A percentile compares a stretch with the other conserved stretches of the same genome.
phyloP scores from a whole-genome alignment of 371 early-diverging fungal species.

The Circinella umbellata region DNA sequence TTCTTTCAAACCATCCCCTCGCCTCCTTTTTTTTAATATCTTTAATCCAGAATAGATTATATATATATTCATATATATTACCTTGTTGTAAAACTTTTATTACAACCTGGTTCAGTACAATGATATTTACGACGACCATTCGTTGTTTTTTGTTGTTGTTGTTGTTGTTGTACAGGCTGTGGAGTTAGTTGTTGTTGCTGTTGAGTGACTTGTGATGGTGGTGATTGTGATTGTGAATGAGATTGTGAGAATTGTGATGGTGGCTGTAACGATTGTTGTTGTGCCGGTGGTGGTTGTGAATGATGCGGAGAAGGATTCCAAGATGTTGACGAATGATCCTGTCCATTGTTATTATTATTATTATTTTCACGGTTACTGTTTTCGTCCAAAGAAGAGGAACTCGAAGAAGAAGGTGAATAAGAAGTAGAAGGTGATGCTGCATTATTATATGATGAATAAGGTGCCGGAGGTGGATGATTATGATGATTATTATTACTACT shows the following conservation, averaged over 20 bases:
- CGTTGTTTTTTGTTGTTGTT: slow-evolving; percentile 17
- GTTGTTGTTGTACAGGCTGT: slow-evolving; percentile 10
- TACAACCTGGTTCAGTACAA: slow-evolving; percentile 49
- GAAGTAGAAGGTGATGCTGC: slow-evolving; percentile 1
- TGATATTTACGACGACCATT: slow-evolving; percentile 43
- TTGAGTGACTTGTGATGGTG: neutral
- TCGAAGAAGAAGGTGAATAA: slow-evolving; percentile 17
- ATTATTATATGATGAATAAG: slow-evolving; percentile 8
- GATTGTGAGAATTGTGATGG: neutral
- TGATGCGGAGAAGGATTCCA: neutral
- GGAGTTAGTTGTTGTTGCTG: neutral
- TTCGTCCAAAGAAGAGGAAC: slow-evolving; percentile 16
- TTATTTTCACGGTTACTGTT: neutral
- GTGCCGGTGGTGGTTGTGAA: slow-evolving; percentile 8
- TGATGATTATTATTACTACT: neutral
- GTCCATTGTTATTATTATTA: neutral
- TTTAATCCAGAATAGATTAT: neutral
- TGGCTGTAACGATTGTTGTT: no score
- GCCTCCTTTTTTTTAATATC: no score
- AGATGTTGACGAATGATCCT: neutral
- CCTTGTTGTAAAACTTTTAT: slow-evolving; percentile 59
- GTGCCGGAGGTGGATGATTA: neutral
- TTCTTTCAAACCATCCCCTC: no score
- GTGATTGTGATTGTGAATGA: neutral
- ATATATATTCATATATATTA: neutral